Evolutionary conservation across 371 early-diverging fungal genomes (phyloP).

Genomic region (Mucor ambiguus): DNA sequence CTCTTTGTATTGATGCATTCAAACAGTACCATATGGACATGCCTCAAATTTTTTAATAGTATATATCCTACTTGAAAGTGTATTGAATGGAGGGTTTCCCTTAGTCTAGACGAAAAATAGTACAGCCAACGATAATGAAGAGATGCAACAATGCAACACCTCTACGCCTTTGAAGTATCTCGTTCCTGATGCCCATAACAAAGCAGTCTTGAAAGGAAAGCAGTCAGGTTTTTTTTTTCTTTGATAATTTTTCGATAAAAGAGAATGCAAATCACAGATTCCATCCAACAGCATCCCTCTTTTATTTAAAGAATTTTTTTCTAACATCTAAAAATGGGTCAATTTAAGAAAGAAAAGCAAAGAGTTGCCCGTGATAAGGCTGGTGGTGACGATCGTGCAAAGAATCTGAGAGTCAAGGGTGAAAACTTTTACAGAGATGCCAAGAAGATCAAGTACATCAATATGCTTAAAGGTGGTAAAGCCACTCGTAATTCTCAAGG

Average conservation of each 20-base stretch:
- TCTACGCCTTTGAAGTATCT: too few species aligned
- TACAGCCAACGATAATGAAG: too few species aligned
- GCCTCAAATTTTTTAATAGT: too few species aligned
- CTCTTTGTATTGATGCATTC: too few species aligned
- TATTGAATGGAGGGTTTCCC: too few species aligned
- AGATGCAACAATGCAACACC: too few species aligned
- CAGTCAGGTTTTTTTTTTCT: slow-evolving; percentile 4
- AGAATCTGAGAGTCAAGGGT: slow-evolving; percentile 82
- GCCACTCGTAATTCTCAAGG: slow-evolving; percentile 90
- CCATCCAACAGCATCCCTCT: not conserved
- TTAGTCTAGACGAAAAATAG: too few species aligned
- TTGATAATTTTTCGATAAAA: not conserved
- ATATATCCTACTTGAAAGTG: too few species aligned
- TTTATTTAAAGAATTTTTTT: slow-evolving; percentile 4
- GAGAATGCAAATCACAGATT: not conserved
- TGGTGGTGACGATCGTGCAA: slow-evolving; percentile 58
- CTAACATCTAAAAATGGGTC: slow-evolving; percentile 54
- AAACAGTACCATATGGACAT: too few species aligned
- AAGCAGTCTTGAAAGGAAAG: slow-evolving; percentile 6
- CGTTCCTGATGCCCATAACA: not conserved
- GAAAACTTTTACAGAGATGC: slow-evolving; percentile 98
- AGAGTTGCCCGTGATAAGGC: slow-evolving; percentile 53
- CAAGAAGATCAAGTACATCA: slow-evolving; percentile 87
- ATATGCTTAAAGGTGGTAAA: slow-evolving; percentile 93
- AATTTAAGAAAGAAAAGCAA: slow-evolving; percentile 69